Evolutionary conservation across 2,329 filamentous ascomycete genomes (phyloP).

Genomic region (Camillea tinctor): DNA sequence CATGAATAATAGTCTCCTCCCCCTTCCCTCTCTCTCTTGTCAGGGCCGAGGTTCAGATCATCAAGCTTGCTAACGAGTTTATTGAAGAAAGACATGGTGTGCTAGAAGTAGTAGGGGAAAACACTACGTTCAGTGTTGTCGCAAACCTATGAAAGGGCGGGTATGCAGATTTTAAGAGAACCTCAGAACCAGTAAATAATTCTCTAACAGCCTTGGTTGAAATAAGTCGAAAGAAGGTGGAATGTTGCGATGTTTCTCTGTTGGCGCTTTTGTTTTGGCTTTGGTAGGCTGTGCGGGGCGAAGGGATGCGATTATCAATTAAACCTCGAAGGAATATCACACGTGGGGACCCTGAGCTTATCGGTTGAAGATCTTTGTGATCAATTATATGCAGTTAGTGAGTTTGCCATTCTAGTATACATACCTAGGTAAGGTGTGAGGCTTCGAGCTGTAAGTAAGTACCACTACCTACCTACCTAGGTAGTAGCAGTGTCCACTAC

Average conservation of each 20-base stretch:
- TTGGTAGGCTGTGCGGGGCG: not conserved
- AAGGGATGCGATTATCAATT: not conserved
- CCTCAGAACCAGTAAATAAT: too few relatives aligned
- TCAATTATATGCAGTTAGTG: too few relatives aligned
- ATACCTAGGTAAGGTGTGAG: too few relatives aligned
- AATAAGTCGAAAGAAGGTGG: not conserved
- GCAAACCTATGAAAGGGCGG: too few relatives aligned
- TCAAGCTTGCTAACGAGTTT: conserved; percentile 33
- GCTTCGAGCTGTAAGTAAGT: too few relatives aligned
- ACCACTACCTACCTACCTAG: too few relatives aligned
- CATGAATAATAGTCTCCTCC: conserved; percentile 15
- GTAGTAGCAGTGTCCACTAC: too few relatives aligned
- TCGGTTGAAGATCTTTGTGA: not conserved
- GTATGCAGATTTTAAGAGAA: too few relatives aligned
- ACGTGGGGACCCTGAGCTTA: not conserved
- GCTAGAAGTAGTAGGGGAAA: too few relatives aligned
- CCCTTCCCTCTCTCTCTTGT: conserved; percentile 23
- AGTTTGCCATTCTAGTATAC: too few relatives aligned
- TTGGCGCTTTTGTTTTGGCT: not conserved
- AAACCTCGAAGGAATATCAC: not conserved
- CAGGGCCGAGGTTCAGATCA: conserved; percentile 27
- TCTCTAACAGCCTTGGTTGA: too few relatives aligned
- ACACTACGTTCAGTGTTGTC: not conserved
- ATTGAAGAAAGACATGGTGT: conserved; percentile 31
- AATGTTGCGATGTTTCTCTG: not conserved